phyloP scores from a whole-genome alignment of 1,284 basidiomycete genomes.

The Rhodotorula sp. region DNA sequence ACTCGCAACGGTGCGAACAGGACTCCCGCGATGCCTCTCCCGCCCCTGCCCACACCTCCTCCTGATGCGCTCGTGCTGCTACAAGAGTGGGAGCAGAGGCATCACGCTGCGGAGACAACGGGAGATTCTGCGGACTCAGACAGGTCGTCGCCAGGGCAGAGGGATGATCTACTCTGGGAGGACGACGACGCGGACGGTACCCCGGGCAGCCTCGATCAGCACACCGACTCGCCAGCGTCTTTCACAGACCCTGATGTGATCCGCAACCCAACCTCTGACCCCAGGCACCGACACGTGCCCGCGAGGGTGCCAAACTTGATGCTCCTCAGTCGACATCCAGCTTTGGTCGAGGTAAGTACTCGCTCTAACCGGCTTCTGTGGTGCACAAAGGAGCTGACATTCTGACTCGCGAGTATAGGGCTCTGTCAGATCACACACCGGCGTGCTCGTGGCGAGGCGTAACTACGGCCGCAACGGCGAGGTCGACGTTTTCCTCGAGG shows the following conservation, averaged over 20 bases:
- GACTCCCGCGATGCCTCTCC: not conserved
- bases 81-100: too few species aligned
- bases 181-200: not conserved
- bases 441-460: slow-evolving; percentile 18
- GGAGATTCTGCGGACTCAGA: not conserved
- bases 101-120: too few species aligned
- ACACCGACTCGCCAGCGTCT: too few species aligned
- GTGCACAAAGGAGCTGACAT: not conserved
- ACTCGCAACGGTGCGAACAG: too few species aligned
- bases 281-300: not conserved
- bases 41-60: not conserved
- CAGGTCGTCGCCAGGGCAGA: too few species aligned
- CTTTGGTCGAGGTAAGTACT: not conserved
- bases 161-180: not conserved
- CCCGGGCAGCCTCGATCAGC: too few species aligned
- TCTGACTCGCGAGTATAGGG: not conserved
- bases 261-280: too few species aligned
- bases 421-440: not conserved
- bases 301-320: not conserved
- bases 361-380: not conserved
- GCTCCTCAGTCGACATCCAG: slow-evolving; percentile 5
- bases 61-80: not conserved
- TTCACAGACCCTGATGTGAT: too few species aligned
- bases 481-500: slow-evolving; percentile 13
- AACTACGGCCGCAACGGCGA: not conserved